Percentiles rank a stretch among this genome's conserved stretches.
phyloP scores from a whole-genome alignment of 1,284 basidiomycete species.

The Fistulina hepatica region DNA sequence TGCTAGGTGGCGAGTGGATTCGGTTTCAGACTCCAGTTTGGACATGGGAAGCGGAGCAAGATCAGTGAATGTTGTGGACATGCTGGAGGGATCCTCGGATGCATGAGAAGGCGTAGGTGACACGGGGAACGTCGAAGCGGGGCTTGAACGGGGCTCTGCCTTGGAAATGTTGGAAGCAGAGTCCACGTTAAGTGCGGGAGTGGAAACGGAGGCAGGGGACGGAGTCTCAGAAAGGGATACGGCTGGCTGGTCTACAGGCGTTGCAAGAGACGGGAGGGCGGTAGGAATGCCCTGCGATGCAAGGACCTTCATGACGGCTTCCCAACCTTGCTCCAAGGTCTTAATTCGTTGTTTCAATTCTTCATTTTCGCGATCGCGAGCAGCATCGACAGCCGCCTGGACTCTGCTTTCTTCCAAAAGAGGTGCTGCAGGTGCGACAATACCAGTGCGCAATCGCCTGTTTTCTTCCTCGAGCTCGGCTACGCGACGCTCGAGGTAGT shows the following conservation, averaged over 20 bases:
- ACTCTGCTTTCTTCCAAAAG: too few relatives aligned
- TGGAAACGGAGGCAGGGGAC: slow-evolving; percentile 17
- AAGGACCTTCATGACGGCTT: slow-evolving; percentile 63
- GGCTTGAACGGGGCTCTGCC: slow-evolving; percentile 13
- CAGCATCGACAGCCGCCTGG: slow-evolving; percentile 22
- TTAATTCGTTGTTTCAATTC: slow-evolving; percentile 64
- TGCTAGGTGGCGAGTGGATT: slow-evolving; percentile 88
- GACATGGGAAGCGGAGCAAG: slow-evolving; percentile 19
- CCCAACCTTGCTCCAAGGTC: slow-evolving; percentile 69
- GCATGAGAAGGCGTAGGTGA: slow-evolving; percentile 39
- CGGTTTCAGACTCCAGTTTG: slow-evolving; percentile 26
- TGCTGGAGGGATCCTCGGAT: slow-evolving; percentile 29
- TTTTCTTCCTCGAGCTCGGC: slow-evolving; percentile 81
- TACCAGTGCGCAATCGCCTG: slow-evolving; percentile 56
- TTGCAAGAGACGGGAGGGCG: slow-evolving; percentile 18
- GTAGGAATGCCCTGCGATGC: slow-evolving; percentile 50
- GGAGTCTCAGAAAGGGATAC: slow-evolving; percentile 21
- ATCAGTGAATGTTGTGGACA: slow-evolving; percentile 25
- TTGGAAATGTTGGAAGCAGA: slow-evolving; percentile 3
- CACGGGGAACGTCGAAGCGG: slow-evolving; percentile 27
- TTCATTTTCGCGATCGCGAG: slow-evolving; percentile 57
- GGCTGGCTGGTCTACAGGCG: slow-evolving; percentile 18
- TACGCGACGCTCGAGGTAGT: slow-evolving; percentile 66
- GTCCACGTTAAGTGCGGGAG: slow-evolving; percentile 13
- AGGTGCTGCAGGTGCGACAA: slow-evolving; percentile 44